These are phyloP conservation scores for Colletotrichum spaethianum DNA, from an alignment of 2,329 filamentous ascomycete species.

Conservation along the genomic window DNA sequence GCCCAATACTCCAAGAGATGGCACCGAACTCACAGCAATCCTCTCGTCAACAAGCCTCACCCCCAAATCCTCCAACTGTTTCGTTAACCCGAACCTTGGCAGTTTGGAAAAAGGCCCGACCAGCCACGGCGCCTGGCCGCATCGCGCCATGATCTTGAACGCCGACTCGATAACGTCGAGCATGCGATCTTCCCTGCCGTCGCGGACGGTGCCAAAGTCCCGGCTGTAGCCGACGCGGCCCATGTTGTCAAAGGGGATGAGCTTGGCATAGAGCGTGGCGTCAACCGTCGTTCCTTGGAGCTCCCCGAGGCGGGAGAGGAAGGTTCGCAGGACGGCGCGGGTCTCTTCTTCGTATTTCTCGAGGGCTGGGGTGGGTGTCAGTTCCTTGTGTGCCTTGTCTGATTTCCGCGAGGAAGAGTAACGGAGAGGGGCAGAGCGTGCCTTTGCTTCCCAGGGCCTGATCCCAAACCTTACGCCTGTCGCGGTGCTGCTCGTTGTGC, in stretches of 20 bases:
- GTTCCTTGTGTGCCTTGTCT: too few relatives aligned
- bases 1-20: background rate
- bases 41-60: conserved; percentile 50
- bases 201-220: conserved; percentile 45
- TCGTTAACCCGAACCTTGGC: conserved; percentile 36
- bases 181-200: conserved; percentile 45
- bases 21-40: conserved; percentile 31
- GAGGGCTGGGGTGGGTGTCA: conserved; percentile 27
- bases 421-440: background rate
- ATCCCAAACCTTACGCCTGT: conserved; percentile 47
- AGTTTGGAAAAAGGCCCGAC: conserved; percentile 36
- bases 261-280: conserved; percentile 44
- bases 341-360: conserved; percentile 43
- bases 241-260: conserved; percentile 50
- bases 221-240: conserved; percentile 46
- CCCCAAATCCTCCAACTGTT: conserved; percentile 61
- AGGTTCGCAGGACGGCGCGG: conserved; percentile 43
- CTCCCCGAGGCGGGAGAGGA: conserved; percentile 43
- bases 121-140: conserved; percentile 46
- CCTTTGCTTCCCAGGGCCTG: conserved; percentile 44
- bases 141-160: conserved; percentile 40
- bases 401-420: too few relatives aligned
- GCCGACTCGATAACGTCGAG: conserved; percentile 43
- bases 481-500: conserved; percentile 44
- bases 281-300: conserved; percentile 42